These are phyloP conservation scores for Canavalia gladiata DNA, from an alignment of 306 rosid species.

Conservation along the genomic window DNA sequence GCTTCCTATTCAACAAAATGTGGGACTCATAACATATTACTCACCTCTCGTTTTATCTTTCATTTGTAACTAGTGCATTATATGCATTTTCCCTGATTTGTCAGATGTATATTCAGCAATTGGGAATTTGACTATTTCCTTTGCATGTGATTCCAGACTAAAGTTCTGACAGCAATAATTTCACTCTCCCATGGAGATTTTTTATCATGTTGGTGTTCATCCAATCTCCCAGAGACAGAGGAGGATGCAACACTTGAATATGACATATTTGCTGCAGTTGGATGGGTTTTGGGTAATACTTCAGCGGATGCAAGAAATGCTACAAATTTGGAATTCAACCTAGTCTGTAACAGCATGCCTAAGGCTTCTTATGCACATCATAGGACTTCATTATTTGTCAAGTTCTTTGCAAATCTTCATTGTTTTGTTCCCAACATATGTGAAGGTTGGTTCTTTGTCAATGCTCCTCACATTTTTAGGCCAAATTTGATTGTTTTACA, in stretches of 20 bases:
- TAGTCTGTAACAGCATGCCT: slow-evolving; percentile 64
- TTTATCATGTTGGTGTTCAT: slow-evolving; percentile 93
- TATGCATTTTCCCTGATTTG: slow-evolving; percentile 45
- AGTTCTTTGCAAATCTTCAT: slow-evolving; percentile 97
- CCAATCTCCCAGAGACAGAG: slow-evolving; percentile 77
- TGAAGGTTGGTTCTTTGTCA: slow-evolving; percentile 74
- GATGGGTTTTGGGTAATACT: slow-evolving; percentile 84
- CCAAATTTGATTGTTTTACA: slow-evolving; percentile 30
- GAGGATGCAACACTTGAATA: slow-evolving; percentile 84
- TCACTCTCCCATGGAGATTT: slow-evolving; percentile 87
- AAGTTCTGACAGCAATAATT: slow-evolving; percentile 89
- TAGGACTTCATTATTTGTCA: slow-evolving; percentile 90
- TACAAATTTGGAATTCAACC: slow-evolving; percentile 64
- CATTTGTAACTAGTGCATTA: slow-evolving; percentile 31
- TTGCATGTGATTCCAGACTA: slow-evolving; percentile 77
- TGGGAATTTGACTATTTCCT: slow-evolving; percentile 49
- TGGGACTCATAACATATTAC: not conserved
- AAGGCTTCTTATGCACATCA: slow-evolving; percentile 83
- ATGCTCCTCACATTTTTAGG: slow-evolving; percentile 39
- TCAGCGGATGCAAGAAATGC: slow-evolving; percentile 54
- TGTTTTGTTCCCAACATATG: slow-evolving; percentile 91
- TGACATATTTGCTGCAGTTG: slow-evolving; percentile 85
- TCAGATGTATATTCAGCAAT: slow-evolving; percentile 40
- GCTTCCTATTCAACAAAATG: too few relatives aligned
- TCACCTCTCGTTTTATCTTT: slow-evolving; percentile 32